These are phyloP conservation scores for Castanospermum australe DNA, from an alignment of 306 rosid genomes.

Conservation along the genomic window DNA sequence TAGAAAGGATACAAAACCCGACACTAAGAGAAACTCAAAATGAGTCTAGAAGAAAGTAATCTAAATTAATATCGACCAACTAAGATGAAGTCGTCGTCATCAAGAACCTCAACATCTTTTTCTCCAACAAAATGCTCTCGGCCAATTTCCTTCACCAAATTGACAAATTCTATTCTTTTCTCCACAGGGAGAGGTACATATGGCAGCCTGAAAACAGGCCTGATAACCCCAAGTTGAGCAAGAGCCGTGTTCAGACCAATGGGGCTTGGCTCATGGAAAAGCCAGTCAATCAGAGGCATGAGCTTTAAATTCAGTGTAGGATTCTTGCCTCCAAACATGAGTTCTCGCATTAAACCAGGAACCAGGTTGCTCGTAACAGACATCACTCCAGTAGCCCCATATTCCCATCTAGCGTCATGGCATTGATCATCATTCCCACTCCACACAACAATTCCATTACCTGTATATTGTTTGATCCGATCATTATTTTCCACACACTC, in stretches of 20 bases:
- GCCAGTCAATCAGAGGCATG: slow-evolving; percentile 73
- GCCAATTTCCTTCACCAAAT: slow-evolving; percentile 70
- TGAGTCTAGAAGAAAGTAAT: background rate
- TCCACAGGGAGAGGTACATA: slow-evolving; percentile 76
- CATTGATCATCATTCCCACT: slow-evolving; percentile 66
- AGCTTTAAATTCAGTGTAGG: slow-evolving; percentile 54
- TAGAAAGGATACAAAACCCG: background rate
- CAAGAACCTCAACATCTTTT: slow-evolving; percentile 63
- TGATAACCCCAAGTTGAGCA: slow-evolving; percentile 89
- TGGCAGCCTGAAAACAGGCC: slow-evolving; percentile 89
- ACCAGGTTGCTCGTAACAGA: slow-evolving; percentile 75
- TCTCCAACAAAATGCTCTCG: slow-evolving; percentile 76
- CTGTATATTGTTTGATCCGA: slow-evolving; percentile 56
- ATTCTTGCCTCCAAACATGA: slow-evolving; percentile 68
- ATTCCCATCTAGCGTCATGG: slow-evolving; percentile 86
- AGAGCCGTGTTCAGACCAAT: slow-evolving; percentile 75
- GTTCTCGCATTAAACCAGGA: slow-evolving; percentile 71
- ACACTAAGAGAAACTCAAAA: background rate
- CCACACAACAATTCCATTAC: slow-evolving; percentile 68
- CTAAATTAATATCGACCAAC: slow-evolving; percentile 22
- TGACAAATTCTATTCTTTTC: slow-evolving; percentile 73
- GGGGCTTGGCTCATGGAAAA: slow-evolving; percentile 69
- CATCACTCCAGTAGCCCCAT: slow-evolving; percentile 82
- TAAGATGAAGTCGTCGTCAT: slow-evolving; percentile 45
- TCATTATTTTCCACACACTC: slow-evolving; percentile 72